Base-by-base conservation (phyloP, 805 yeast genomes). In the Brettanomyces bruxellensis region DNA sequence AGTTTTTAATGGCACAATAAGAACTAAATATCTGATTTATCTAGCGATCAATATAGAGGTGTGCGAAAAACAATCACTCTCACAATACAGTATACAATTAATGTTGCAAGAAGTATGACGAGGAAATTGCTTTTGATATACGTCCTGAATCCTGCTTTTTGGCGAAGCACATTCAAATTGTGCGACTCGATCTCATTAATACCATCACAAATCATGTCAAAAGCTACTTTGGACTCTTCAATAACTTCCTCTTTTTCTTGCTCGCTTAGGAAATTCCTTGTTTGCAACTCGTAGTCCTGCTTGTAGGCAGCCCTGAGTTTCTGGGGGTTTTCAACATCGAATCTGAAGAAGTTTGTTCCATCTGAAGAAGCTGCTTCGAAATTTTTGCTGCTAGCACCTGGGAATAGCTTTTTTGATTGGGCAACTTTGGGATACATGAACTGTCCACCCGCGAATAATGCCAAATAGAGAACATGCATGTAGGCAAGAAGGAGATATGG, bases 371-470 rank as follows among this genome's bases (percentile, higher is more conserved):
- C 73, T 46, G 85, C 87, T 43, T 75, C 81, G 45, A 78, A 79
- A n/a, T 76, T 62, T 53, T 78, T 69, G 25, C 86, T 87, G 46
- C 76, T 76, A 41, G 81, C 76, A 54, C 81, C 81, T 8, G 95
- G 95, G 72, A 85, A 84, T 47, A 86, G 64, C 2, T 89, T 86
- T 5, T 82, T 67, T 24, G 88, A 81, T 56, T 74, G 77, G 44
- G 81, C 69, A 28, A 86, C 64, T 14, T 80, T 75, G 0, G 89
- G 79, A 49, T 82, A 69, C 78, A 87, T 73, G 34, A 86, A 70
- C 51, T 81, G 71, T 14, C 95, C 95, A 44, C 95, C 95, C 2
- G 95, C 95, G 67, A 86, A 86, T 44, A 86, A 72, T 0, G 93
- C 95, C 58, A 86, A 67, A 64, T 86, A 86, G 78, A 86, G 73